Conservation (phyloP, 208 protist genomes). For the Tritrichomonas foetus region DNA sequence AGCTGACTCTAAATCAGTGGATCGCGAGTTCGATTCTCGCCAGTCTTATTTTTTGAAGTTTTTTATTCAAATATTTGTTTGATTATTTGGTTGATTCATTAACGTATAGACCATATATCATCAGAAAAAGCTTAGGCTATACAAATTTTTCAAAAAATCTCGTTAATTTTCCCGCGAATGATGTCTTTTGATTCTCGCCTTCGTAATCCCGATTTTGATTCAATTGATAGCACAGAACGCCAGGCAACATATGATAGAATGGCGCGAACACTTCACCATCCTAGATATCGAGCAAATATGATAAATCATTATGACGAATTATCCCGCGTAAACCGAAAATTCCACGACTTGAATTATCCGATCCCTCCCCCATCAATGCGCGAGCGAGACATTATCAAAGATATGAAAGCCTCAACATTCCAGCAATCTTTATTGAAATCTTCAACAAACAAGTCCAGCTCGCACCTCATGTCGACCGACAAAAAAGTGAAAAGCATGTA, state of each 20-base stretch:
- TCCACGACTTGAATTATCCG: slow-evolving; percentile 17
- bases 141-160: too few relatives aligned
- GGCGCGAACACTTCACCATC: neutral
- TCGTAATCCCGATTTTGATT: too few relatives aligned
- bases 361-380: neutral
- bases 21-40: too few relatives aligned
- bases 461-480: neutral
- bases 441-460: neutral
- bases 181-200: too few relatives aligned
- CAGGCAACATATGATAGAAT: neutral
- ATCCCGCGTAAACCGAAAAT: neutral
- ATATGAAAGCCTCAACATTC: neutral
- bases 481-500: neutral
- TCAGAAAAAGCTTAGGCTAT: too few relatives aligned
- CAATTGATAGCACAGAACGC: neutral
- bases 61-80: too few relatives aligned
- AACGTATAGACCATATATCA: too few relatives aligned
- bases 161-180: too few relatives aligned
- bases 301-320: slow-evolving; percentile 25
- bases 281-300: neutral
- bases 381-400: neutral
- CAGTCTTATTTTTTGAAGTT: too few relatives aligned
- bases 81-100: too few relatives aligned
- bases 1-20: too few relatives aligned
- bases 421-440: neutral